Percentiles rank a stretch among this genome's conserved stretches.
Conservation (phyloP, 75 land plant species). For the Picea glauca region DNA sequence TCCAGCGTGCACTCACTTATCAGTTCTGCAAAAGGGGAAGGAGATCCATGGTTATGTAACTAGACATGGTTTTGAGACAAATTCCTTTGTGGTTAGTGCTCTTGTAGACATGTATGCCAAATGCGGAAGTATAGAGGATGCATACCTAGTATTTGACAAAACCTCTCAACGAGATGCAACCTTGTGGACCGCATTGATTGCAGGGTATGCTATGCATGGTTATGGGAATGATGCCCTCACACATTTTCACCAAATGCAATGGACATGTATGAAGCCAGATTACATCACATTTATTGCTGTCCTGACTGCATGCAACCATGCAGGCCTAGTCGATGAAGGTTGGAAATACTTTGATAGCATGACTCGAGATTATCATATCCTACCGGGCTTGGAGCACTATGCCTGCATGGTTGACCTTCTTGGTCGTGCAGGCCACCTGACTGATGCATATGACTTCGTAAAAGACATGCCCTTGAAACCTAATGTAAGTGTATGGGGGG, state of each 20-base stretch:
- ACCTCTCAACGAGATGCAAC: neutral
- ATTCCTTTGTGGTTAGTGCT: slow-evolving; percentile 25
- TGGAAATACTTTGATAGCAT: slow-evolving; percentile 2
- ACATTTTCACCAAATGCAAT: no score
- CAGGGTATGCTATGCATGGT: neutral
- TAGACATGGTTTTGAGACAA: slow-evolving; percentile 17
- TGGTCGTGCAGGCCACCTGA: slow-evolving; percentile 7
- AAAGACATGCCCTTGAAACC: slow-evolving; percentile 13
- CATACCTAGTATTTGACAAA: slow-evolving; percentile 2
- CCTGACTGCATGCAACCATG: slow-evolving; percentile 17
- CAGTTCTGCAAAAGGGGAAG: slow-evolving; percentile 26
- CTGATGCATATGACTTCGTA: slow-evolving; percentile 8
- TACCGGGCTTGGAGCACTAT: slow-evolving; percentile 15
- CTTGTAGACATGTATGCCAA: slow-evolving; percentile 42
- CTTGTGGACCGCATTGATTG: slow-evolving; percentile 10
- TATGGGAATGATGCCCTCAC: no score
- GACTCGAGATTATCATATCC: slow-evolving; percentile 10
- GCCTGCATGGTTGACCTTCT: slow-evolving; percentile 14
- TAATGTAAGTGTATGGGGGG: slow-evolving; percentile 3
- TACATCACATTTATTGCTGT: slow-evolving; percentile 12
- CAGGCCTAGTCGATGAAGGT: slow-evolving; percentile 17
- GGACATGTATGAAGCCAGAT: slow-evolving; percentile 9
- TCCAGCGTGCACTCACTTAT: slow-evolving; percentile 31
- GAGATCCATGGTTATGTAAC: slow-evolving; percentile 28
- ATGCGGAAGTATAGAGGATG: slow-evolving; percentile 20